Conservation (phyloP, 495 filamentous ascomycete species). For the Trichoderma virens region DNA sequence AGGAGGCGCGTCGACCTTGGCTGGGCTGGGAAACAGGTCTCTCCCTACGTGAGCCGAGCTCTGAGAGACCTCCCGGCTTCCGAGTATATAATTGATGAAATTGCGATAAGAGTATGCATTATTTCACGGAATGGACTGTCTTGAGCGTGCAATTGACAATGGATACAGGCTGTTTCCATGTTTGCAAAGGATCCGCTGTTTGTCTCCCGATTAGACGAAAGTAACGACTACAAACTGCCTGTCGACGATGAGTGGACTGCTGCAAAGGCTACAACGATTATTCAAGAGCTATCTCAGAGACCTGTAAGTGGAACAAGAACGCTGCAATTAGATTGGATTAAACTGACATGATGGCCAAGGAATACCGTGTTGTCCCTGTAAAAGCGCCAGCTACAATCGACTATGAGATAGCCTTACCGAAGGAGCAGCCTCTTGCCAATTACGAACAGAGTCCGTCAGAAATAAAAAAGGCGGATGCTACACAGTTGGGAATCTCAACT, state of each 20-base stretch:
- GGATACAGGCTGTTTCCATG: background rate
- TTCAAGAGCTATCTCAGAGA: background rate
- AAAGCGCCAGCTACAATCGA: background rate
- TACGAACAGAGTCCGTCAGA: too few species aligned
- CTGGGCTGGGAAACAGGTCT: conserved; percentile 4
- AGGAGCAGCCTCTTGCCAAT: too few species aligned
- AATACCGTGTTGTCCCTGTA: background rate
- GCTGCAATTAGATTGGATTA: background rate
- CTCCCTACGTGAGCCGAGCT: conserved; percentile 10
- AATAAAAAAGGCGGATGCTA: background rate
- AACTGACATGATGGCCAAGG: background rate
- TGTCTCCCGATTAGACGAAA: background rate
- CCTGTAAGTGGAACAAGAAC: background rate
- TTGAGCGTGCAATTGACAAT: background rate
- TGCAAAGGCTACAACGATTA: background rate
- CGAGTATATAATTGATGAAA: conserved; percentile 20
- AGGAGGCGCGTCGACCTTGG: conserved; percentile 3
- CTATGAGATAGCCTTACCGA: background rate
- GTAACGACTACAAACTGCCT: background rate
- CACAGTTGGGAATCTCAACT: background rate
- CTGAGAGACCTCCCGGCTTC: conserved; percentile 14
- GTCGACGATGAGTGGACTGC: background rate
- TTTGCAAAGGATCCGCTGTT: conserved; percentile 1
- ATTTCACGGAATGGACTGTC: too few species aligned
- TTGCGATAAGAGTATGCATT: conserved; percentile 12